Percentiles rank a stretch among this genome's conserved stretches.
These are phyloP conservation scores for Penicillium psychrofluorescens DNA, from an alignment of 495 filamentous ascomycete genomes.

Conservation along the genomic window DNA sequence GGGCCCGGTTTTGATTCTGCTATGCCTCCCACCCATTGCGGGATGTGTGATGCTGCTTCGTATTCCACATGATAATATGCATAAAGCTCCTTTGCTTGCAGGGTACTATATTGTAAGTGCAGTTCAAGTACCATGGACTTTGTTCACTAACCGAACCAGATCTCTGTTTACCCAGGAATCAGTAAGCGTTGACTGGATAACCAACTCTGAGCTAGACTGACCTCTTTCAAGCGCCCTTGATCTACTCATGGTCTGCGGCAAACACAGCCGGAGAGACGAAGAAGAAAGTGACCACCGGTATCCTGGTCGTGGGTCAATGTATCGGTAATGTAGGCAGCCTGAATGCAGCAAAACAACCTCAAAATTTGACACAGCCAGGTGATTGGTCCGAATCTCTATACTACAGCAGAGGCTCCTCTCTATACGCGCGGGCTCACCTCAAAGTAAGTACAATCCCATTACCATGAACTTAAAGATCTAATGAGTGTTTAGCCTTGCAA, in stretches of 20 bases:
- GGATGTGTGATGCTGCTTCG: conserved; percentile 49
- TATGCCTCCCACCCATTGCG: conserved; percentile 49
- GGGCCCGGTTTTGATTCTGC: conserved; percentile 45
- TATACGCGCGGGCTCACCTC: conserved; percentile 49
- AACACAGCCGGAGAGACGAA: conserved; percentile 62
- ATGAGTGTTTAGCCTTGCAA: conserved; percentile 29
- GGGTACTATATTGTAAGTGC: conserved; percentile 49
- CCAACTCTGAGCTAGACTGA: conserved; percentile 17
- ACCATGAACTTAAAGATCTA: not conserved
- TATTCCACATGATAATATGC: conserved; percentile 33
- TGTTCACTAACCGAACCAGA: conserved; percentile 21
- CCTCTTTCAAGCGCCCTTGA: conserved; percentile 43
- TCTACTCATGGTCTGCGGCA: conserved; percentile 56
- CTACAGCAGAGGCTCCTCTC: conserved; percentile 44
- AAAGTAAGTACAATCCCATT: conserved; percentile 21
- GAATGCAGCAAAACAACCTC: not conserved
- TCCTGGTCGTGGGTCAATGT: conserved; percentile 51
- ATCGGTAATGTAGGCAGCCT: conserved; percentile 46
- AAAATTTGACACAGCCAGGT: conserved; percentile 18
- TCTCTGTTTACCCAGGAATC: conserved; percentile 50
- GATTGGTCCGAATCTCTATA: conserved; percentile 54
- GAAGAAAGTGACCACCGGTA: conserved; percentile 50
- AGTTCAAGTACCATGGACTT: not conserved
- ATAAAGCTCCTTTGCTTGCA: conserved; percentile 44
- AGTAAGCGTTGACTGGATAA: conserved; percentile 17